These are phyloP conservation scores for Meredithiella fracta DNA, from an alignment of 2,329 filamentous ascomycete genomes.

Conservation along the genomic window DNA sequence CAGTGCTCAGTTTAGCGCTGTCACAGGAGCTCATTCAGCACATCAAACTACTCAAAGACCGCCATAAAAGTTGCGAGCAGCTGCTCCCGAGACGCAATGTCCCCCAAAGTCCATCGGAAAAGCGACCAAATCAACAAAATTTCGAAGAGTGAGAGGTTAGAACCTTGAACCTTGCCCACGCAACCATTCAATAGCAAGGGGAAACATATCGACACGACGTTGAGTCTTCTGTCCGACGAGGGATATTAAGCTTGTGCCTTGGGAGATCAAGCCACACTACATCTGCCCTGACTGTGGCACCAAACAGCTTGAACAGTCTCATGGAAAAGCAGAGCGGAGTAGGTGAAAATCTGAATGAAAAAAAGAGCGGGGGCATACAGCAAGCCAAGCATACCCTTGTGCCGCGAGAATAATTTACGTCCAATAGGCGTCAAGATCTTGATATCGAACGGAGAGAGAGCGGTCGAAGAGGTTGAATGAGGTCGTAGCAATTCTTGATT, in stretches of 20 bases:
- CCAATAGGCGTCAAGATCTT: slow-evolving; percentile 2
- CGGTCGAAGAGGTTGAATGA: neutral
- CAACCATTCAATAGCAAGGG: neutral
- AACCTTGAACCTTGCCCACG: slow-evolving; percentile 1
- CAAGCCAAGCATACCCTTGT: neutral
- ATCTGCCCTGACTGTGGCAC: neutral
- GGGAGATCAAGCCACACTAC: neutral
- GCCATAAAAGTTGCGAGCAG: neutral
- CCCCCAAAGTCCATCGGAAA: neutral
- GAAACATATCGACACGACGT: neutral
- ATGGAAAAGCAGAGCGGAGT: neutral
- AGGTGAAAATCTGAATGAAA: slow-evolving; percentile 3
- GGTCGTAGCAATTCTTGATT: neutral
- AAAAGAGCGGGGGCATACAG: neutral
- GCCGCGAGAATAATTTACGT: neutral
- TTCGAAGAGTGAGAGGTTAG: neutral
- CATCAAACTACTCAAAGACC: neutral
- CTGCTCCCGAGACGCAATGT: neutral
- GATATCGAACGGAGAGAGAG: neutral
- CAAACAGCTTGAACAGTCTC: neutral
- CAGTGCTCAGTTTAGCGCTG: neutral
- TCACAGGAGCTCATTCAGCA: neutral
- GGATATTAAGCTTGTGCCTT: neutral
- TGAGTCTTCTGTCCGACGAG: neutral
- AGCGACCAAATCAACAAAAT: neutral